phyloP scores from a whole-genome alignment of 2,329 filamentous ascomycete species.

The Phialophora tarda region DNA sequence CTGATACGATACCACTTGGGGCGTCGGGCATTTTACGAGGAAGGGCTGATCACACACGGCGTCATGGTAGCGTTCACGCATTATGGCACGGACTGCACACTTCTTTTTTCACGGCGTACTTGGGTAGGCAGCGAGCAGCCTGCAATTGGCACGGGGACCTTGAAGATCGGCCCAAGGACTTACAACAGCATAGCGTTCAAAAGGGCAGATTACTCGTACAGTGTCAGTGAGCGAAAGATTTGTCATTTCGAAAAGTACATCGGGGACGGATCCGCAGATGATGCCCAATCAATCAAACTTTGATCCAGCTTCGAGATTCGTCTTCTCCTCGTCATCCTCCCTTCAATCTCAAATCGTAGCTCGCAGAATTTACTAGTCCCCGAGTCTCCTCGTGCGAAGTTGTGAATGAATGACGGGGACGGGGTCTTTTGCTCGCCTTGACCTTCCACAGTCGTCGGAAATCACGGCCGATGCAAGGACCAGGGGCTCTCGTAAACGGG shows the following conservation, averaged over 20 bases:
- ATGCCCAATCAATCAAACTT: conserved; percentile 3
- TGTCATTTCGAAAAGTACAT: conserved; percentile 11
- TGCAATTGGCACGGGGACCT: conserved; percentile 1
- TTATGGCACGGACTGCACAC: not conserved
- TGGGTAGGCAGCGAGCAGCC: not conserved
- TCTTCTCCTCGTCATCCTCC: not conserved
- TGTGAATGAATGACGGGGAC: not conserved
- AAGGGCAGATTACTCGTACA: not conserved
- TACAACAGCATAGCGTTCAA: conserved; percentile 9
- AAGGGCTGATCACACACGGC: conserved; percentile 2
- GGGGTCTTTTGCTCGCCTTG: not conserved
- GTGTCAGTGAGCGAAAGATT: conserved; percentile 9
- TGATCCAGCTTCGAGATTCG: not conserved
- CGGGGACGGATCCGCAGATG: not conserved
- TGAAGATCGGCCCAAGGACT: not conserved
- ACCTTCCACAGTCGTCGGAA: conserved; percentile 14
- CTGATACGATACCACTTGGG: conserved; percentile 20
- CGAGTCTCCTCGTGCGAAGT: not conserved
- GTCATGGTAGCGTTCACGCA: not conserved
- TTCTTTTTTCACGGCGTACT: conserved; percentile 2
- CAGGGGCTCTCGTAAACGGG: conserved; percentile 8
- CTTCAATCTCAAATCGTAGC: conserved; percentile 1
- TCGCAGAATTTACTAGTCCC: not conserved
- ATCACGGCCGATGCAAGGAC: conserved; percentile 14
- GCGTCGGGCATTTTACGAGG: conserved; percentile 7